Percentiles rank a stretch among this genome's conserved stretches.
Evolutionary conservation across 1,284 basidiomycete genomes (phyloP).

Genomic region (Ustilago lituana): DNA sequence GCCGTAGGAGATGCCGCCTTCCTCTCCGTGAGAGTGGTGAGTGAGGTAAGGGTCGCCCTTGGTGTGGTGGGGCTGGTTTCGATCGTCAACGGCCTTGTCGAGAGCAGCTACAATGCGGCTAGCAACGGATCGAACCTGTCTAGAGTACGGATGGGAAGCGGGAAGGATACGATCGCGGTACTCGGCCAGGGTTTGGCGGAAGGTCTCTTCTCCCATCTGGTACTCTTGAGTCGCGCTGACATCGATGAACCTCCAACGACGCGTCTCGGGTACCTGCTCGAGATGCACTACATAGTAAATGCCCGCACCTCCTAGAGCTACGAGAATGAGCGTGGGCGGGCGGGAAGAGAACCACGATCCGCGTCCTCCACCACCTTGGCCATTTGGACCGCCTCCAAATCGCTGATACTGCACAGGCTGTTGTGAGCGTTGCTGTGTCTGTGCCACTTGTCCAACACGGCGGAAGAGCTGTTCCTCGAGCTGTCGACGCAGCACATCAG

Average conservation of each 20-base stretch:
- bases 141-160: constrained; percentile 74
- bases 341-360: constrained; percentile 21
- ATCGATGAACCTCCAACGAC: constrained; percentile 64
- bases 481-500: constrained; percentile 20
- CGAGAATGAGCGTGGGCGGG: constrained; percentile 38
- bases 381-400: constrained; percentile 22
- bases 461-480: constrained; percentile 43
- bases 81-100: constrained; percentile 69
- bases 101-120: constrained; percentile 78
- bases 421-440: constrained; percentile 6
- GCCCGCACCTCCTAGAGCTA: constrained; percentile 48
- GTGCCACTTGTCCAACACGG: constrained; percentile 19
- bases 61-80: constrained; percentile 38
- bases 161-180: constrained; percentile 76
- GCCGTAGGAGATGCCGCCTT: constrained; percentile 42
- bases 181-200: constrained; percentile 72
- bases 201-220: constrained; percentile 70
- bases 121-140: constrained; percentile 73
- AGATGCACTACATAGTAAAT: constrained; percentile 63
- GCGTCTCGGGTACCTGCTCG: constrained; percentile 62
- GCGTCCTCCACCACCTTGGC: constrained; percentile 7
- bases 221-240: constrained; percentile 54
- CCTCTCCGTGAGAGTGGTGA: constrained; percentile 38
- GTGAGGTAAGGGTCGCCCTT: constrained; percentile 30
- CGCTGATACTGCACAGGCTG: constrained; percentile 29